Base-by-base conservation (phyloP, 805 yeast genomes). In the Candida germanica region DNA sequence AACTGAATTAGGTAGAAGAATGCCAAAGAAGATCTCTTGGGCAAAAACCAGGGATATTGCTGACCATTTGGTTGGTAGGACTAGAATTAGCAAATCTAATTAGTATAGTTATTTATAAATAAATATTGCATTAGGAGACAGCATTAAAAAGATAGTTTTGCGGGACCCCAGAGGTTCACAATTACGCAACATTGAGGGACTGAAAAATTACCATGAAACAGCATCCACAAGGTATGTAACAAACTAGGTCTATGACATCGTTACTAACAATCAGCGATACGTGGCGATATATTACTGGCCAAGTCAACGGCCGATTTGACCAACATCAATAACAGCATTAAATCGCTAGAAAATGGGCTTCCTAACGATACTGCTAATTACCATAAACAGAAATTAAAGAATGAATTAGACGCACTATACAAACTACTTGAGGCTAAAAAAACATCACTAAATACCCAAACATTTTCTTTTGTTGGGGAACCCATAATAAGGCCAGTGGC, bases 11-110 rank as follows among this genome's bases (percentile, higher is more conserved):
- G 69, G 64, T 15, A 77, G 69, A 60, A 83, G 99, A 71, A 81
- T 93, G 77, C 95, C 98, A 51, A 88, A 86, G 69, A 65, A 70
- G 39, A 81, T 88, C 33, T 87, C 84, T 62, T 93, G 98, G 98
- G 69, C 72, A 32, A 70, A 70, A 20, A 67, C 81, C 34, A 75
- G 94, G 54, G 83, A 80, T 33, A 76, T 86, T 55, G 85, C 91
- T 39, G 95, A 88, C 66, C 81, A 80, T 62, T 69, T 91, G 58
- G 95, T 83, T 26, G 93, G 91, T 26, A 78, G 94, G 50, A 56
- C 61, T 20, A 51, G 60, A 24, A 33, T 52, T 21, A 21, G 33
- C n/a, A 38, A 28, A 25, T 11, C 31, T n/a, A n/a, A n/a, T n/a
- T n/a, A n/a, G n/a, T n/a, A n/a, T n/a, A n/a, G n/a, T n/a, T n/a